These are phyloP conservation scores for Pezicula rhizophila DNA, from an alignment of 2,329 filamentous ascomycete species.

Conservation along the genomic window DNA sequence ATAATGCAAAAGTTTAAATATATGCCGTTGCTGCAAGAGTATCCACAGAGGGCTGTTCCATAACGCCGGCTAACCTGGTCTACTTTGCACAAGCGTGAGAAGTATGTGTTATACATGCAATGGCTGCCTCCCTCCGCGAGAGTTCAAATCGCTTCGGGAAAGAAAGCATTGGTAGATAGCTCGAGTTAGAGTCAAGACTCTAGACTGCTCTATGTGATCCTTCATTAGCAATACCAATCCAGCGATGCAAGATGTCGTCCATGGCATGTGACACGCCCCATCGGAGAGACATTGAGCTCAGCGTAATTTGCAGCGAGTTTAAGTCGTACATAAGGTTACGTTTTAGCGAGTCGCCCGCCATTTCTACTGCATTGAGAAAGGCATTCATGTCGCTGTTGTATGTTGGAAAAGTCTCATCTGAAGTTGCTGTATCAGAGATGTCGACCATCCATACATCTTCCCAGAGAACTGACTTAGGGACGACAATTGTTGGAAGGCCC, in stretches of 20 bases:
- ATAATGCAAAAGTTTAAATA: no score
- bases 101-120: no score
- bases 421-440: not conserved
- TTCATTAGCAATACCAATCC: constrained; percentile 6
- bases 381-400: not conserved
- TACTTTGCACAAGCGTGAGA: no score
- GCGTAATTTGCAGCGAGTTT: constrained; percentile 34
- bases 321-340: constrained; percentile 37
- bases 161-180: no score
- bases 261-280: constrained; percentile 11
- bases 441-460: constrained; percentile 27
- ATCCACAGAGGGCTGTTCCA: no score
- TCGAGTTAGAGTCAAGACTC: not conserved
- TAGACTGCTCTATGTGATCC: not conserved
- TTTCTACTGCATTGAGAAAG: not conserved
- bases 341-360: constrained; percentile 7
- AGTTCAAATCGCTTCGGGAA: no score
- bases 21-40: no score
- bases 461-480: constrained; percentile 34
- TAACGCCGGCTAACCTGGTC: no score
- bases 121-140: no score
- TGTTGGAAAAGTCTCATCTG: no score
- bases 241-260: constrained; percentile 3
- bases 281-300: constrained; percentile 7
- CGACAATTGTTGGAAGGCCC: constrained; percentile 28